Base-by-base conservation (phyloP, 768 basidiomycete species). In the Termitomyces sp. region DNA sequence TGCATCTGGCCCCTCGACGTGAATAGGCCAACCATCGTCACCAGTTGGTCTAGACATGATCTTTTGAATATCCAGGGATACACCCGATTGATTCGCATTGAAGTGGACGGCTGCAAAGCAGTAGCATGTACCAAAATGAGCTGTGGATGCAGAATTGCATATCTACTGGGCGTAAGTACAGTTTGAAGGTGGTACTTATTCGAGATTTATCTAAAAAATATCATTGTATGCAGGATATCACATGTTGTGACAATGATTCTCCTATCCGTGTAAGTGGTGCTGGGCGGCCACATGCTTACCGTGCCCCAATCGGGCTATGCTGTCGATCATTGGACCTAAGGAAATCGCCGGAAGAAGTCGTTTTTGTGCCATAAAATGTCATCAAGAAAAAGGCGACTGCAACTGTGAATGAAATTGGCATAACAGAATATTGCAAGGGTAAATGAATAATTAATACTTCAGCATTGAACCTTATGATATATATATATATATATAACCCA, bases 401-500 rank as follows among this genome's bases (percentile, higher is more conserved):
- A 17, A 39, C 2, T 35, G 21, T 8, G 34, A 35, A 3, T 7
- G 32, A 37, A 52, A 43, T 43, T n/a, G n/a, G 16, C 37, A 57
- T 49, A 54, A 46, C 52, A 43, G 14, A 42, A 50, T 25, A 28
- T 44, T 37, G 49, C 42, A 37, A 56, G 27, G 45, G 34, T 37
- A 49, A 58, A 35, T 42, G 47, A 23, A n/a, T n/a, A n/a, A n/a
- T n/a, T n/a, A n/a, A n/a, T n/a, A n/a, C n/a, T n/a, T n/a, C n/a
- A n/a, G n/a, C n/a, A n/a, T n/a, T n/a, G n/a, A n/a, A n/a, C n/a
- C n/a, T n/a, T n/a, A n/a, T n/a, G n/a, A 37, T 37, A 37, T 37
- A 37, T 37, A 28, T 37, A 21, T 53, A 56, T 50, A 54, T 28
- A 28, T 47, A n/a, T 54, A 39, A 52, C 43, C 28, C 54, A 42